Conservation (phyloP, 2,329 filamentous ascomycete genomes). For the Exophiala calicioides region DNA sequence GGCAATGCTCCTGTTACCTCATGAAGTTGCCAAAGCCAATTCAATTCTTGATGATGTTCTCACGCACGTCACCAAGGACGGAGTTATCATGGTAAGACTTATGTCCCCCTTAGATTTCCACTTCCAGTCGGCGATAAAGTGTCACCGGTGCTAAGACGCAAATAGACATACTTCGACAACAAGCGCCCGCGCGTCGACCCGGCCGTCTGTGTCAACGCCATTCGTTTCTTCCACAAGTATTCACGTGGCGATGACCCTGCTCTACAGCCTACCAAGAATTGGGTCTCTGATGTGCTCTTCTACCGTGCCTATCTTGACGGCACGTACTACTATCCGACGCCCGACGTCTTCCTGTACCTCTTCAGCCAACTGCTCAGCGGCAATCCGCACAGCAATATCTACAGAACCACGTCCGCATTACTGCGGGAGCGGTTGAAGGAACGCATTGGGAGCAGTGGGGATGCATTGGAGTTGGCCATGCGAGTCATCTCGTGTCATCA, state of each 20-base stretch:
- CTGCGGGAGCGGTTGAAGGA: slow-evolving; percentile 10
- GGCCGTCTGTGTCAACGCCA: slow-evolving; percentile 9
- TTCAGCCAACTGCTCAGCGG: slow-evolving; percentile 10
- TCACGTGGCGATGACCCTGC: slow-evolving; percentile 3
- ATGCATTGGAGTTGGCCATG: slow-evolving; percentile 9
- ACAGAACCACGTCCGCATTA: slow-evolving; percentile 5
- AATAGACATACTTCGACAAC: slow-evolving; percentile 13
- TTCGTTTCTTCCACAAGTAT: slow-evolving; percentile 14
- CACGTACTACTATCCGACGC: slow-evolving; percentile 11
- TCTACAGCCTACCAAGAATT: slow-evolving; percentile 9
- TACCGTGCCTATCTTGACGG: slow-evolving; percentile 13
- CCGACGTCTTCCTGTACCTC: slow-evolving; percentile 11
- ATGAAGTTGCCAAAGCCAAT: slow-evolving; percentile 8
- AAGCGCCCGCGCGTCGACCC: slow-evolving; percentile 12
- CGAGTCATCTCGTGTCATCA: slow-evolving; percentile 9
- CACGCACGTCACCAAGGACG: slow-evolving; percentile 1
- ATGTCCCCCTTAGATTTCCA: too few species aligned
- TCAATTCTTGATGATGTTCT: slow-evolving; percentile 9
- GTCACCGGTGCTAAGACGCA: background rate
- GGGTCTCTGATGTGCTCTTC: slow-evolving; percentile 15
- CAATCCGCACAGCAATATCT: slow-evolving; percentile 11
- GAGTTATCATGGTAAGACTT: slow-evolving; percentile 8
- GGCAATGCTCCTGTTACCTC: slow-evolving; percentile 6
- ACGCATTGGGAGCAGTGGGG: slow-evolving; percentile 7
- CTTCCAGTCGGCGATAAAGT: too few species aligned